phyloP scores from a whole-genome alignment of 2,329 filamentous ascomycete species.

The Alternaria panax region DNA sequence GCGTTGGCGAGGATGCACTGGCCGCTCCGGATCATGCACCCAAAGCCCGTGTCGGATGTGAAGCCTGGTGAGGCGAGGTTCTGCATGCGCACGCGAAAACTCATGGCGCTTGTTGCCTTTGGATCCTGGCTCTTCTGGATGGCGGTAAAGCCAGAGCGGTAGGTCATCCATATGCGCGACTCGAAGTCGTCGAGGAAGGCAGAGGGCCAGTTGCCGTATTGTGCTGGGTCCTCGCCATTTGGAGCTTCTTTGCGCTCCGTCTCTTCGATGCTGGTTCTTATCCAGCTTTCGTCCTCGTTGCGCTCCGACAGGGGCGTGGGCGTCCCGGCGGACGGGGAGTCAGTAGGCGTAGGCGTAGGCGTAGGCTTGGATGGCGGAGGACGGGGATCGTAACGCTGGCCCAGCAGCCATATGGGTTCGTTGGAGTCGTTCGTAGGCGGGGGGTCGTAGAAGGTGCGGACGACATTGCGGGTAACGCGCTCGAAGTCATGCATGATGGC shows the following conservation, averaged over 20 bases:
- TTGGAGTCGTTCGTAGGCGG: constrained; percentile 80
- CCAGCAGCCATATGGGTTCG: constrained; percentile 84
- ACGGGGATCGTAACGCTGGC: constrained; percentile 61
- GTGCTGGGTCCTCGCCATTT: constrained; percentile 45
- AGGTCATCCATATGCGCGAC: constrained; percentile 94
- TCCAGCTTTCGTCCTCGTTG: constrained; percentile 57
- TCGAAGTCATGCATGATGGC: constrained; percentile 72
- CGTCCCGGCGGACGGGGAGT: constrained; percentile 28
- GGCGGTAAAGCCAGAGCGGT: constrained; percentile 82
- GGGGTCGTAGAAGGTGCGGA: constrained; percentile 92
- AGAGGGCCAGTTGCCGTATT: constrained; percentile 75
- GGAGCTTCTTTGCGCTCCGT: constrained; percentile 67
- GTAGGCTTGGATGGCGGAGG: constrained; percentile 34
- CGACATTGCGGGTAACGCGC: constrained; percentile 76
- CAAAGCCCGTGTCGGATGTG: constrained; percentile 94
- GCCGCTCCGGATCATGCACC: constrained; percentile 97
- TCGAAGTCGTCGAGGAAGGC: constrained; percentile 92
- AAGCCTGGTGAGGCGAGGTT: constrained; percentile 85
- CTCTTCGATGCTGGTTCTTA: constrained; percentile 75
- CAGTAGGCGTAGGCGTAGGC: constrained; percentile 25
- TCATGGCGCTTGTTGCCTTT: constrained; percentile 74
- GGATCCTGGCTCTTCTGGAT: constrained; percentile 83
- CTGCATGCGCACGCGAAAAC: constrained; percentile 82
- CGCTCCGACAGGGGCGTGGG: constrained; percentile 36
- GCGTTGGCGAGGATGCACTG: constrained; percentile 93